A percentile compares a stretch with the other conserved stretches of the same genome.
Conservation (phyloP, 2,329 filamentous ascomycete species). For the Juglanconis juglandina region DNA sequence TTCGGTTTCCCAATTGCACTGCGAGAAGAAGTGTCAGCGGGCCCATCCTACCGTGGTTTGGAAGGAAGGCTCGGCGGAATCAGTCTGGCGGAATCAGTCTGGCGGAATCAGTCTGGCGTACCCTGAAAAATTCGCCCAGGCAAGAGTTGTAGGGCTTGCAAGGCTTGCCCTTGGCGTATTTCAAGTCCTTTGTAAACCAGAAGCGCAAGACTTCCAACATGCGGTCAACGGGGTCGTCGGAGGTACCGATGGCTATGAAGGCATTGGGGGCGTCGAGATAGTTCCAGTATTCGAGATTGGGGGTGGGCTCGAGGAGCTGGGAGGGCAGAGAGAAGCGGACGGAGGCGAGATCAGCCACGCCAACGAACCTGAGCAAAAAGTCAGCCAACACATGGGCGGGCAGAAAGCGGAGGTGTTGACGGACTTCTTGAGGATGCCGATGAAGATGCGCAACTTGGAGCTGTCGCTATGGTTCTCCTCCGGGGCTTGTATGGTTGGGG, state of each 20-base stretch:
- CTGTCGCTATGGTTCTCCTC: slow-evolving; percentile 66
- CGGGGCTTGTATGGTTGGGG: slow-evolving; percentile 24
- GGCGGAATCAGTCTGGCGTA: slow-evolving; percentile 33
- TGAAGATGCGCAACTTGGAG: slow-evolving; percentile 84
- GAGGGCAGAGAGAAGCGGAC: slow-evolving; percentile 95
- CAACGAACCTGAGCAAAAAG: slow-evolving; percentile 71
- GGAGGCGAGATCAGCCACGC: slow-evolving; percentile 89
- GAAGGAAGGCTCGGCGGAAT: slow-evolving; percentile 17
- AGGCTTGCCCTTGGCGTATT: slow-evolving; percentile 97
- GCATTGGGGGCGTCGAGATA: slow-evolving; percentile 94
- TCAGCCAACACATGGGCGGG: background rate
- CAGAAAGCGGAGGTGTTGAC: slow-evolving; percentile 24
- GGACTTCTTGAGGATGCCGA: slow-evolving; percentile 85
- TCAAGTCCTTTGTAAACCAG: slow-evolving; percentile 98
- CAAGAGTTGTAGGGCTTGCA: slow-evolving; percentile 99
- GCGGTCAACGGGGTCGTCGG: slow-evolving; percentile 84
- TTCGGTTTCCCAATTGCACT: slow-evolving; percentile 95
- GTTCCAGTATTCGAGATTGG: slow-evolving; percentile 98
- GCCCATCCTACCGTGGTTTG: background rate
- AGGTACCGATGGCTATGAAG: slow-evolving; percentile 79
- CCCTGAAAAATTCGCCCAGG: slow-evolving; percentile 93
- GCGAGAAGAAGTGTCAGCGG: slow-evolving; percentile 21
- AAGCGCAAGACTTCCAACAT: slow-evolving; percentile 94
- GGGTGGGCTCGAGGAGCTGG: slow-evolving; percentile 90
- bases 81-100: too few species aligned